Evolutionary conservation across 148 eudicot genomes (phyloP).

Genomic region (Pharnaceum exiguum): DNA sequence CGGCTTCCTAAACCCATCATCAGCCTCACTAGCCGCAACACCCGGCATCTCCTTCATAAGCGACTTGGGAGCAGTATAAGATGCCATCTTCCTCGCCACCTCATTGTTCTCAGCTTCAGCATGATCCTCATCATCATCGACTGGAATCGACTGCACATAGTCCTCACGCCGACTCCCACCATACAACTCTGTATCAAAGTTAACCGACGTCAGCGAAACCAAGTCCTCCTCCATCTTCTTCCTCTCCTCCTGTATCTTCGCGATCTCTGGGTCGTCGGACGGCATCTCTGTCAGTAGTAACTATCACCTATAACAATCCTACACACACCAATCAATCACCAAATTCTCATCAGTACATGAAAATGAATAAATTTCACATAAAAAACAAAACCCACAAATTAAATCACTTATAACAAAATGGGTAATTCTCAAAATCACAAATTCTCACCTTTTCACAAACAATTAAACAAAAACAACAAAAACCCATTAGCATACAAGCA

Average conservation of each 20-base stretch:
- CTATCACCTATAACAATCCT: no score
- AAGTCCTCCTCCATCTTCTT: slow-evolving; percentile 70
- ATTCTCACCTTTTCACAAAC: no score
- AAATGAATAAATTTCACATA: no score
- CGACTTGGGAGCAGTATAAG: slow-evolving; percentile 79
- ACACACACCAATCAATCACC: no score
- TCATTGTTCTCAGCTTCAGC: slow-evolving; percentile 50
- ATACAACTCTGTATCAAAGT: slow-evolving; percentile 73
- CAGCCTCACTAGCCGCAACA: slow-evolving; percentile 53
- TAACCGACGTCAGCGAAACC: slow-evolving; percentile 54
- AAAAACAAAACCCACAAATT: no score
- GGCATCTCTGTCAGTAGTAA: no score
- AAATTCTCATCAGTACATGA: no score
- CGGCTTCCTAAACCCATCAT: slow-evolving; percentile 55
- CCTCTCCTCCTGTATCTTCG: slow-evolving; percentile 84
- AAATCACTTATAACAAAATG: no score
- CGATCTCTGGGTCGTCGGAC: slow-evolving; percentile 56
- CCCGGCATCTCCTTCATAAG: slow-evolving; percentile 68
- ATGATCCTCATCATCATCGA: slow-evolving; percentile 74
- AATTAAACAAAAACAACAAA: no score
- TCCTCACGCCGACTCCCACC: slow-evolving; percentile 51
- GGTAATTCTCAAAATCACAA: no score
- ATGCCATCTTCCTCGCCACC: slow-evolving; percentile 58
- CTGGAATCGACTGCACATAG: slow-evolving; percentile 63
- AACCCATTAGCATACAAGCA: no score